Percentiles rank a stretch among this genome's conserved stretches.
These are phyloP conservation scores for Garcia nutans DNA, from an alignment of 345 rosid species.

Conservation along the genomic window DNA sequence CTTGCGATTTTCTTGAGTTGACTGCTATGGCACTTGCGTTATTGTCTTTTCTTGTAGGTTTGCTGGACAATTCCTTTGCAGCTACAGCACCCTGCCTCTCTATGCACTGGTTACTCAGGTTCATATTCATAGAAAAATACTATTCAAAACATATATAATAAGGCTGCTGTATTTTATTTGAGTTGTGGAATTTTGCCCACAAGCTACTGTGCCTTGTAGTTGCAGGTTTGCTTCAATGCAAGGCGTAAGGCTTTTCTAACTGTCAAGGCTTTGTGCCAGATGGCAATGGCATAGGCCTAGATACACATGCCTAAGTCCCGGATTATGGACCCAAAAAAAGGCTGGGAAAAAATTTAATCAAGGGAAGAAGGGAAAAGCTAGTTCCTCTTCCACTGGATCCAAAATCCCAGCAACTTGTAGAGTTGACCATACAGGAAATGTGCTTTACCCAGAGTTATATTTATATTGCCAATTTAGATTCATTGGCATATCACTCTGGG, in stretches of 20 bases:
- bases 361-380: neutral
- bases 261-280: neutral
- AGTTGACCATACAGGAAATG: too few relatives aligned
- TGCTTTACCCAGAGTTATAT: neutral
- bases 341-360: neutral
- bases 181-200: neutral
- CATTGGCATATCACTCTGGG: neutral
- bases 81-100: constrained; percentile 94
- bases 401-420: neutral
- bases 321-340: neutral
- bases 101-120: constrained; percentile 96
- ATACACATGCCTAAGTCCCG: neutral
- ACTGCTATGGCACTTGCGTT: neutral
- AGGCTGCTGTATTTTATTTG: neutral
- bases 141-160: neutral
- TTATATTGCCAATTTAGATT: neutral
- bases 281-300: neutral
- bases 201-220: neutral
- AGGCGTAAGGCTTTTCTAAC: neutral
- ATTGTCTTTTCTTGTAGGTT: constrained; percentile 46
- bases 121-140: neutral
- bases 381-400: neutral
- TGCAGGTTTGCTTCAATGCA: neutral
- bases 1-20: constrained; percentile 1
- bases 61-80: constrained; percentile 85